Evolutionary conservation across 345 rosid species (phyloP), one percentile per base, ranked within the genome.

Genomic region (Gossypium turneri): DNA sequence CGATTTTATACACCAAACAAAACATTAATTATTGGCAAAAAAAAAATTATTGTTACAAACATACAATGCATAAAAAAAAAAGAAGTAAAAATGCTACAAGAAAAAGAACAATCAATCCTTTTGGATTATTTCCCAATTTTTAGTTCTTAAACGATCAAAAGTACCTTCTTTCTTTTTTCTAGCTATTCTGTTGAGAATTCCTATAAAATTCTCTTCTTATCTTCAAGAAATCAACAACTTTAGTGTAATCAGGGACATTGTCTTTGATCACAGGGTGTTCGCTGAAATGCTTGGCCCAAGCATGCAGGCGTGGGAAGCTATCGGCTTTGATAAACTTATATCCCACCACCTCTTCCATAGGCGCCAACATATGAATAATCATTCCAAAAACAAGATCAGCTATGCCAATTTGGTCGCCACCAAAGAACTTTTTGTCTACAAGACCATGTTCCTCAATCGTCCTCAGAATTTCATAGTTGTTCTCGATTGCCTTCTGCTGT

Each of bases 401-500:
- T 7, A 78, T 0, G 2, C 73, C 53, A 8, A 81, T 45, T 19
- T n/a, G 1, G 57, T 75, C 81, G 24, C 84, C 81, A 0, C 68
- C 70, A 13, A 77, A 81, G 16, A 74, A 78, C 8, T 74, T 75
- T 53, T 70, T 75, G 6, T 71, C 52, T 44, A 61, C 72, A 2
- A 81, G n/a, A n/a, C 76, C 69, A 22, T 70, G 19, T 48, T 81
- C 70, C 73, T 81, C 79, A 11, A 81, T 38, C 9, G 72, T 68
- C 50, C 44, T 50, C 72, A 68, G 4, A 4, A 50, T 48, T 68
- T 68, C 58, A 0, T 1, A 24, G 52, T 64, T 20, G 9, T 65
- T 67, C 7, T 57, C 41, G 10, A 20, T 13, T 25, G 70, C 81
- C 25, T 69, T 63, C 9, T 43, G 66, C 41, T 72, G 75, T 43